These are phyloP conservation scores for Fonsecaea erecta DNA, from an alignment of 2,329 filamentous ascomycete genomes.

Conservation along the genomic window DNA sequence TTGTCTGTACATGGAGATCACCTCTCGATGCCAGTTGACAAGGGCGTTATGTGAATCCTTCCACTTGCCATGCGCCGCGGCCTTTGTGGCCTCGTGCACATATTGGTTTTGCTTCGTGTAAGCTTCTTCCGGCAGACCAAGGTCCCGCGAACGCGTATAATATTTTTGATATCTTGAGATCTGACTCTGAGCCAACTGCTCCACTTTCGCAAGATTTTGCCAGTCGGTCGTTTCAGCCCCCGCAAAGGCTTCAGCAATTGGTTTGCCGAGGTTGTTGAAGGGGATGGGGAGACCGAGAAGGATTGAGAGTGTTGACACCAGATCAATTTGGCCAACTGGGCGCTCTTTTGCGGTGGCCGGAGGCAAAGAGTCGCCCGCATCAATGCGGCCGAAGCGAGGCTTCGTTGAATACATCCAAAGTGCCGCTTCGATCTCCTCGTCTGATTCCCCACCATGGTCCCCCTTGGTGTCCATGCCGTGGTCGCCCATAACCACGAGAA, in stretches of 20 bases:
- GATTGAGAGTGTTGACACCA: slow-evolving; percentile 88
- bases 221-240: slow-evolving; percentile 58
- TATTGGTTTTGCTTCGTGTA: slow-evolving; percentile 17
- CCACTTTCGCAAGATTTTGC: slow-evolving; percentile 76
- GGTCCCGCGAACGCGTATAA: slow-evolving; percentile 61
- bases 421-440: slow-evolving; percentile 92
- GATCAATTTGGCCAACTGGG: slow-evolving; percentile 83
- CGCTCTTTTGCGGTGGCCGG: slow-evolving; percentile 76
- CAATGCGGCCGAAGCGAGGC: slow-evolving; percentile 78
- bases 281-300: slow-evolving; percentile 90
- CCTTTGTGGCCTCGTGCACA: slow-evolving; percentile 37
- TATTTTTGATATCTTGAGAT: slow-evolving; percentile 87
- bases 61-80: slow-evolving; percentile 37
- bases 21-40: slow-evolving; percentile 75
- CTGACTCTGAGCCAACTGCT: slow-evolving; percentile 77
- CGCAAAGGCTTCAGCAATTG: slow-evolving; percentile 91
- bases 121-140: slow-evolving; percentile 27
- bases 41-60: slow-evolving; percentile 62
- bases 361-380: slow-evolving; percentile 61
- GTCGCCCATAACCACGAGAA: slow-evolving; percentile 97
- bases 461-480: slow-evolving; percentile 98
- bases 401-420: slow-evolving; percentile 98
- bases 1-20: slow-evolving; percentile 75
- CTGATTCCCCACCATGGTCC: slow-evolving; percentile 96
- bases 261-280: slow-evolving; percentile 90